A percentile compares a stretch with the other conserved stretches of the same genome.
Evolutionary conservation across 192 early-diverging fungal species (phyloP).

Genomic region (Phlyctochytrium planicorne): DNA sequence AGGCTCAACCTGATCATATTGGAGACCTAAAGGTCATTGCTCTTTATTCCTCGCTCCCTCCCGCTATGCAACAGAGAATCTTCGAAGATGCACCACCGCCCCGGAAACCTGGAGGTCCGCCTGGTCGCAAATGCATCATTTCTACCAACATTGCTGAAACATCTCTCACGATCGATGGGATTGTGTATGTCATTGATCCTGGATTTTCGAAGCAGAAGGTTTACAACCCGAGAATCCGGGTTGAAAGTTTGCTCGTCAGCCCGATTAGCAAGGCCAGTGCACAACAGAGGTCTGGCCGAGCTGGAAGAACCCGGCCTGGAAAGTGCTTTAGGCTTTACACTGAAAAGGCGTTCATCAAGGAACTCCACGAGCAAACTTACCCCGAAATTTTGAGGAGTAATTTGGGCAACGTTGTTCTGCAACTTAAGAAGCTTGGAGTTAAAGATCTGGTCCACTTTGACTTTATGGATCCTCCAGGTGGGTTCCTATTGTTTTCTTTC

Average conservation of each 20-base stretch:
- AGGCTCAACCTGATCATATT: conserved; percentile 54
- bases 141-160: conserved; percentile 99
- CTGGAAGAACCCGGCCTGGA: conserved; percentile 95
- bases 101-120: conserved; percentile 69
- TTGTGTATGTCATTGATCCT: conserved; percentile 98
- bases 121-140: conserved; percentile 95
- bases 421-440: conserved; percentile 96
- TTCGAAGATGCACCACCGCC: conserved; percentile 89
- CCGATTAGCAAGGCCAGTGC: conserved; percentile 95
- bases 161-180: conserved; percentile 96
- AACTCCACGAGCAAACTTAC: conserved; percentile 95
- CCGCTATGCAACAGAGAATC: conserved; percentile 86
- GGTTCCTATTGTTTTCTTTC: conserved; percentile 15
- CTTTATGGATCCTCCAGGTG: conserved; percentile 96
- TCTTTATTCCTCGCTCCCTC: conserved; percentile 91
- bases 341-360: conserved; percentile 90
- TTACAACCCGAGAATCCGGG: conserved; percentile 95
- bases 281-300: conserved; percentile 96
- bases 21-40: conserved; percentile 87
- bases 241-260: conserved; percentile 91
- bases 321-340: conserved; percentile 99
- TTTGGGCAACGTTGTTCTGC: conserved; percentile 92
- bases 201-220: conserved; percentile 99
- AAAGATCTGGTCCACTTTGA: conserved; percentile 98
- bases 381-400: conserved; percentile 98